A percentile compares a stretch with the other conserved stretches of the same genome.
phyloP scores from a whole-genome alignment of 139 green algal genomes.

The Coccomyxa sp. region DNA sequence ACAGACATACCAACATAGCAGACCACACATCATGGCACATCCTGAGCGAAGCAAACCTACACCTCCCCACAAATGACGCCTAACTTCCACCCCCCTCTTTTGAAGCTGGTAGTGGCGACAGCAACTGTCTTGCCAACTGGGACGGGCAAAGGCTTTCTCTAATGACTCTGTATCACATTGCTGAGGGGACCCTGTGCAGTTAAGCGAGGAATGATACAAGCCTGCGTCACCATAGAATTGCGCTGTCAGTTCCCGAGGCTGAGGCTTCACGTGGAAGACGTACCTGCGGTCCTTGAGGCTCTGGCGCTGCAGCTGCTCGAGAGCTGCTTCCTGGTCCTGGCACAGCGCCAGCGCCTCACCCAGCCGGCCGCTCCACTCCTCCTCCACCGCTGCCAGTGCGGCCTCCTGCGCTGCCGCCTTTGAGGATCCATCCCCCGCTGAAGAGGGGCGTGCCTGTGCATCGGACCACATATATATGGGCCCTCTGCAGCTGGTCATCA shows the following conservation, averaged over 20 bases:
- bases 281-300: background rate
- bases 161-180: background rate
- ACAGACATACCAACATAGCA: too few relatives aligned
- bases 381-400: background rate
- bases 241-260: background rate
- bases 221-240: background rate
- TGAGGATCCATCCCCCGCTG: background rate
- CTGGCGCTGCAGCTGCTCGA: conserved; percentile 13
- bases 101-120: too few relatives aligned
- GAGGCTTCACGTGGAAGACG: background rate
- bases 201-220: background rate
- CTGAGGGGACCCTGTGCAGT: background rate
- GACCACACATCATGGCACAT: too few relatives aligned
- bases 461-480: background rate
- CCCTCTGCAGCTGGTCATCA: background rate
- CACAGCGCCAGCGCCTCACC: conserved; percentile 7
- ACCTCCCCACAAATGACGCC: too few relatives aligned
- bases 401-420: background rate
- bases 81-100: too few relatives aligned
- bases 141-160: too few relatives aligned
- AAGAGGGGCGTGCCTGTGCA: background rate
- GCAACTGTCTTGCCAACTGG: too few relatives aligned
- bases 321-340: conserved; percentile 1
- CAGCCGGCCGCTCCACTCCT: conserved; percentile 12
- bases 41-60: too few relatives aligned